phyloP scores from a whole-genome alignment of 2,329 filamentous ascomycete genomes.

The Rachicladosporium sp. region DNA sequence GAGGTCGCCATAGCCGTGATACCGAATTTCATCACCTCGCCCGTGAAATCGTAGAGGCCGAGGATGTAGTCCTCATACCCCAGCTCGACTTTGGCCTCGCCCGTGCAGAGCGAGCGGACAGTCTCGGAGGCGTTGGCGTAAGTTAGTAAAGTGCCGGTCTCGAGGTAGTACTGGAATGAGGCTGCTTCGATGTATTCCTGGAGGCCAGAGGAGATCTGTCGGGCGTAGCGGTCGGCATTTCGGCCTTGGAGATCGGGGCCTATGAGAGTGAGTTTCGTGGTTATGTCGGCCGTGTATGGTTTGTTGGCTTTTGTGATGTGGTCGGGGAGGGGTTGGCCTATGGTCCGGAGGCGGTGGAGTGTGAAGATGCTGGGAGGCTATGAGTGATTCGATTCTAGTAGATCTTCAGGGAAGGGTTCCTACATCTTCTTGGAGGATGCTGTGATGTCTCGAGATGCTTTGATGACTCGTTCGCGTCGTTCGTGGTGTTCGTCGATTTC shows the following conservation, averaged over 20 bases:
- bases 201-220: conserved; percentile 64
- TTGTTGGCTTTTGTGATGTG: conserved; percentile 59
- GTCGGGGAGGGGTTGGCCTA: conserved; percentile 50
- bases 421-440: conserved; percentile 97
- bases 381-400: too few relatives aligned
- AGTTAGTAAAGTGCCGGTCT: conserved; percentile 61
- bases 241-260: conserved; percentile 62
- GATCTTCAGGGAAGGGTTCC: too few relatives aligned
- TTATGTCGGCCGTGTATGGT: conserved; percentile 58
- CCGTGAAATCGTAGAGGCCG: conserved; percentile 85
- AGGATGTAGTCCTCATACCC: conserved; percentile 78
- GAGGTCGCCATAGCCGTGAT: conserved; percentile 75
- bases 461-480: conserved; percentile 77
- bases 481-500: conserved; percentile 94
- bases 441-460: conserved; percentile 84
- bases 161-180: conserved; percentile 78
- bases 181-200: conserved; percentile 93
- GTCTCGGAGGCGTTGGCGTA: conserved; percentile 43
- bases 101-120: conserved; percentile 25
- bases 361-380: conserved; percentile 57
- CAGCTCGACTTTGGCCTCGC: conserved; percentile 44
- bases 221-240: conserved; percentile 71
- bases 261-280: conserved; percentile 54
- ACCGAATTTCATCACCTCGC: conserved; percentile 93
- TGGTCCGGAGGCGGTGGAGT: conserved; percentile 58